Conservation (phyloP, 1,284 basidiomycete genomes). For the Cystobasidium pallidum region DNA sequence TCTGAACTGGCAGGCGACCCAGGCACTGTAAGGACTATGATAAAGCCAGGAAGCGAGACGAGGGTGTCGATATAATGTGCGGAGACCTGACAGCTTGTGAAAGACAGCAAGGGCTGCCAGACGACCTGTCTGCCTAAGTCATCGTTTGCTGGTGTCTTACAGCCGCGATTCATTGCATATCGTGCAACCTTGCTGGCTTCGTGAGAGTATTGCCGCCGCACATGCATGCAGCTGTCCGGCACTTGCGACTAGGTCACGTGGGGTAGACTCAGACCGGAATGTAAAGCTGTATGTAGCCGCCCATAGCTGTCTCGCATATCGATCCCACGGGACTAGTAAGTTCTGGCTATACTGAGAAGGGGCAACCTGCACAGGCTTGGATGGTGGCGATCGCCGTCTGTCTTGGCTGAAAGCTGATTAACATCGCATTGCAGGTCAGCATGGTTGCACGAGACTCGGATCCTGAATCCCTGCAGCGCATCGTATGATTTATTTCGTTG, state of each 20-base stretch:
- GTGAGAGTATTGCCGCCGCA: neutral
- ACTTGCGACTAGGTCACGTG: neutral
- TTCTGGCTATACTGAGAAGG: too few relatives aligned
- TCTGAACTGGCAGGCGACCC: neutral
- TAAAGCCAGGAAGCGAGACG: slow-evolving; percentile 20
- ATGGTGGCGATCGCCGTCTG: too few relatives aligned
- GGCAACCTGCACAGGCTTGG: too few relatives aligned
- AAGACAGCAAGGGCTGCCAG: slow-evolving; percentile 26
- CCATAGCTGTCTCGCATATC: neutral
- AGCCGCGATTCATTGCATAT: neutral
- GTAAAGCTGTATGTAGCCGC: neutral
- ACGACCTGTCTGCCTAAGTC: neutral
- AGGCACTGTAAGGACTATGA: slow-evolving; percentile 13
- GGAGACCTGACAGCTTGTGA: slow-evolving; percentile 19
- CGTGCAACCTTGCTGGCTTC: neutral
- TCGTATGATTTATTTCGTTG: too few relatives aligned
- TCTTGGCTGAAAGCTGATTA: too few relatives aligned
- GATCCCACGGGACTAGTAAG: too few relatives aligned
- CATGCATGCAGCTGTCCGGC: neutral
- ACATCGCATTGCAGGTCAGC: too few relatives aligned
- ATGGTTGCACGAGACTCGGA: too few relatives aligned
- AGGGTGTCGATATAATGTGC: slow-evolving; percentile 18
- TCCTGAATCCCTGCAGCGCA: too few relatives aligned
- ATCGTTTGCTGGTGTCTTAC: neutral
- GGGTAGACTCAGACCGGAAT: neutral